Conservation (phyloP, 108 stramenopile genomes). For the Halocafeteria seosinensis region DNA sequence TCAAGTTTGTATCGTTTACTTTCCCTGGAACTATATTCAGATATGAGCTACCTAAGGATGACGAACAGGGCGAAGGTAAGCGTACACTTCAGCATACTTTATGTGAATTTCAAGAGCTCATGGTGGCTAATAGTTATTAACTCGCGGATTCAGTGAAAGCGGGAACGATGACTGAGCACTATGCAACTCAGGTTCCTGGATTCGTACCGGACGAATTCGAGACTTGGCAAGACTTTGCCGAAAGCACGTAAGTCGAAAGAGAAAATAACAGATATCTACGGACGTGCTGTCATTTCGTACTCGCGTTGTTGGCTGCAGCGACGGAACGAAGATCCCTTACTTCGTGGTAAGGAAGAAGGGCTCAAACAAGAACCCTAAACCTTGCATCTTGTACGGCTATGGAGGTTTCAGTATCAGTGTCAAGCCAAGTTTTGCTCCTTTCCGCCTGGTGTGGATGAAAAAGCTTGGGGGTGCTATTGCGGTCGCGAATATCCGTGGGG, state of each 20-base stretch:
- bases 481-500: conserved; percentile 83
- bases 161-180: too few relatives aligned
- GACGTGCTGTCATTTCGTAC: too few relatives aligned
- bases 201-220: conserved; percentile 13
- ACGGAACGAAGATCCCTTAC: conserved; percentile 30
- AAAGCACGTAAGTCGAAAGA: too few relatives aligned
- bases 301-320: too few relatives aligned
- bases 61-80: too few relatives aligned
- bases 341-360: conserved; percentile 19
- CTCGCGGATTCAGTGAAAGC: too few relatives aligned
- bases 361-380: background rate
- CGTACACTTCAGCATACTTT: too few relatives aligned
- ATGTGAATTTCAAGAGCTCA: too few relatives aligned
- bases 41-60: too few relatives aligned
- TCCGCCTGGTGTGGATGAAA: conserved; percentile 64
- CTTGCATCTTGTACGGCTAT: conserved; percentile 53
- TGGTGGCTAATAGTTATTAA: too few relatives aligned
- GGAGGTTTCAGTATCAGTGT: conserved; percentile 89
- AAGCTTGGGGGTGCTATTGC: conserved; percentile 66
- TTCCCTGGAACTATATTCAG: background rate
- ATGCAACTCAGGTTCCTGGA: conserved; percentile 20
- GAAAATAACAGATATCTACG: too few relatives aligned
- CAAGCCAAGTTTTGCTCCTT: conserved; percentile 59
- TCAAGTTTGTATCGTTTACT: background rate
- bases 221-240: conserved; percentile 1